Conservation (phyloP, 1,284 basidiomycete genomes). For the Pseudozyma hubeiensis region DNA sequence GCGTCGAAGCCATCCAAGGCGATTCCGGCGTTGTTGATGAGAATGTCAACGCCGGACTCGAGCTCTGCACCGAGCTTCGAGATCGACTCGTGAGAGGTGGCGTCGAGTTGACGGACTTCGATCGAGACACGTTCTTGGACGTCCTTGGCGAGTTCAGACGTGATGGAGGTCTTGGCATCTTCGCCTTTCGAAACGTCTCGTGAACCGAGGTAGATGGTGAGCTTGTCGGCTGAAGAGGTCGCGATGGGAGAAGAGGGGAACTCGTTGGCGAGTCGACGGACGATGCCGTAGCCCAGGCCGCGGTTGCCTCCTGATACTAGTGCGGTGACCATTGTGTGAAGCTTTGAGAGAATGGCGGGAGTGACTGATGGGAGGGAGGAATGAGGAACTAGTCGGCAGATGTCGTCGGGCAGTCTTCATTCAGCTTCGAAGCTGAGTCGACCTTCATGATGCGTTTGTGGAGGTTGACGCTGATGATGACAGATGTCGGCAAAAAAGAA, state of each 20-base stretch:
- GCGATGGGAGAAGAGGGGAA: slow-evolving; percentile 46
- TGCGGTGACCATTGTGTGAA: slow-evolving; percentile 39
- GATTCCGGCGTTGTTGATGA: slow-evolving; percentile 65
- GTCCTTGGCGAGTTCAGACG: slow-evolving; percentile 32
- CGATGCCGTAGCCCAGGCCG: slow-evolving; percentile 55
- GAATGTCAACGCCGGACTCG: slow-evolving; percentile 52
- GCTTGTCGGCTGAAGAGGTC: slow-evolving; percentile 35
- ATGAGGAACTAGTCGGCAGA: too few species aligned
- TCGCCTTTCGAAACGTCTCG: slow-evolving; percentile 57
- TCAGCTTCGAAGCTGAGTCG: too few species aligned
- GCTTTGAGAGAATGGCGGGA: too few species aligned
- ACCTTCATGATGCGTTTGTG: too few species aligned
- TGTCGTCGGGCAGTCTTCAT: background rate
- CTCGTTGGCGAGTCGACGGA: slow-evolving; percentile 53
- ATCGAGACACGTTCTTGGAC: slow-evolving; percentile 38
- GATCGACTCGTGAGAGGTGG: slow-evolving; percentile 39
- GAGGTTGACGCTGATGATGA: too few species aligned
- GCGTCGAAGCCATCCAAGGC: slow-evolving; percentile 61
- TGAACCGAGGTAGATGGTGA: slow-evolving; percentile 62
- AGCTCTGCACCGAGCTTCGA: slow-evolving; percentile 38
- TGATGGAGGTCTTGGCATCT: slow-evolving; percentile 52
- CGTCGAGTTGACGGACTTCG: slow-evolving; percentile 44
- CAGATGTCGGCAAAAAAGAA: too few species aligned
- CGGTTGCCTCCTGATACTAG: slow-evolving; percentile 52
- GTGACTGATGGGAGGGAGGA: background rate